Percentiles rank a stretch among this genome's conserved stretches.
Conservation (phyloP, 306 rosid genomes). For the Acacia melanoxylon region DNA sequence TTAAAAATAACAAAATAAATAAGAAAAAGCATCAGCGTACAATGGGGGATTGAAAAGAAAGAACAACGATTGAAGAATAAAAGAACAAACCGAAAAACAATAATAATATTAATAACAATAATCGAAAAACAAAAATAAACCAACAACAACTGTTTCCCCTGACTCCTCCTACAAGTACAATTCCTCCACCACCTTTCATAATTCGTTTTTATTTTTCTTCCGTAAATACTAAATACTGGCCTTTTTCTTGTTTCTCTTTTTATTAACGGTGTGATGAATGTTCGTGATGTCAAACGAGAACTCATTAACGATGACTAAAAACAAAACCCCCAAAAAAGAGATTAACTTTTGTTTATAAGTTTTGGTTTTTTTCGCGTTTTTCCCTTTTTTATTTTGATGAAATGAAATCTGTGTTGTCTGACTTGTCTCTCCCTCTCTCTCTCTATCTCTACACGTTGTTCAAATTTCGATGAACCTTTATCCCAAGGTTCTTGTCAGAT, state of each 20-base stretch:
- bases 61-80: constrained; percentile 52
- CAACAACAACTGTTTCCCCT: constrained; percentile 58
- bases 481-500: constrained; percentile 25
- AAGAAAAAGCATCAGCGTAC: constrained; percentile 28
- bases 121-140: constrained; percentile 46
- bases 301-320: constrained; percentile 27
- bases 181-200: constrained; percentile 75
- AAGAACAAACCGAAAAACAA: constrained; percentile 46
- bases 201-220: constrained; percentile 34
- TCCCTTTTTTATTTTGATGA: not conserved
- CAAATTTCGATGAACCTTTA: constrained; percentile 47
- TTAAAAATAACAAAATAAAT: constrained; percentile 34
- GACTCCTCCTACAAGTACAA: constrained; percentile 46
- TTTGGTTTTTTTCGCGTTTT: not conserved
- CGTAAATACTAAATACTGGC: constrained; percentile 31
- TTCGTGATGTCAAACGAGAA: constrained; percentile 45
- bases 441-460: constrained; percentile 23
- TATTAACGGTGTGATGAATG: constrained; percentile 46
- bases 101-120: constrained; percentile 17
- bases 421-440: constrained; percentile 1
- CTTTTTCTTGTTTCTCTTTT: constrained; percentile 23
- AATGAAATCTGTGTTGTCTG: constrained; percentile 25
- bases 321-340: constrained; percentile 29
- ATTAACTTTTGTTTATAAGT: not conserved
- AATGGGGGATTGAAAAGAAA: constrained; percentile 40